Evolutionary conservation across 2,329 filamentous ascomycete genomes (phyloP), one percentile per base, ranked within the genome.

Genomic region (Ophiostoma triangulosporum): DNA sequence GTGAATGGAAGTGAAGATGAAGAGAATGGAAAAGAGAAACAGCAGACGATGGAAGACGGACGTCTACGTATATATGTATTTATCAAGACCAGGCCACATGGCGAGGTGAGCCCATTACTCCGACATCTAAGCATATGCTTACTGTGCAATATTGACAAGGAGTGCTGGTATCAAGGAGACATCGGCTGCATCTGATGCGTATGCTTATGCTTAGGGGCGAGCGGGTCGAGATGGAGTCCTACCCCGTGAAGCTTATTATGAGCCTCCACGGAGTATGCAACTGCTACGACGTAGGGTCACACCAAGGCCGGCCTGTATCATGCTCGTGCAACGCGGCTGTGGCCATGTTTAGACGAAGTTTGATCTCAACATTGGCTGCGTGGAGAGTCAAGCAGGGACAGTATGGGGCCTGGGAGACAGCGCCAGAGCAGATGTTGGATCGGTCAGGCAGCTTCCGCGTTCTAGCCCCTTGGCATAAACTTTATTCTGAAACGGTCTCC

Each of bases 401-500:
- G 35, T 36, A 9, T 20, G 6, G 6, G n/a, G 17, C 9, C 20
- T 43, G 14, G 17, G 35, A 38, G 35, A 4, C 35, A 38, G 35
- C 9, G n/a, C 4, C 17, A 8, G 35, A 38, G 35, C 6, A 36
- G 35, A n/a, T 6, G 15, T 6, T 40, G 36, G 38, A 11, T 43
- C 38, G 38, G 38, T 17, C 38, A 22, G 38, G 14, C 20, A 43
- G 38, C 11, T 24, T 15, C 38, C 38, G 38, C 14, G 38, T 43
- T 43, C 20, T 43, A 43, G 38, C 11, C 20, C 5, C 38, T 43
- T 43, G 38, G 38, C 38, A 15, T 14, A 43, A 43, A 24, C 20
- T 43, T 43, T 43, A 43, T 43, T 43, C 20, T 43, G 38, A 43
- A 43, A 43, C 38, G n/a, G n/a, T n/a, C n/a, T n/a, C n/a, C n/a